Evolutionary conservation across 2,329 filamentous ascomycete species (phyloP).

Genomic region (Cercospora sp.): DNA sequence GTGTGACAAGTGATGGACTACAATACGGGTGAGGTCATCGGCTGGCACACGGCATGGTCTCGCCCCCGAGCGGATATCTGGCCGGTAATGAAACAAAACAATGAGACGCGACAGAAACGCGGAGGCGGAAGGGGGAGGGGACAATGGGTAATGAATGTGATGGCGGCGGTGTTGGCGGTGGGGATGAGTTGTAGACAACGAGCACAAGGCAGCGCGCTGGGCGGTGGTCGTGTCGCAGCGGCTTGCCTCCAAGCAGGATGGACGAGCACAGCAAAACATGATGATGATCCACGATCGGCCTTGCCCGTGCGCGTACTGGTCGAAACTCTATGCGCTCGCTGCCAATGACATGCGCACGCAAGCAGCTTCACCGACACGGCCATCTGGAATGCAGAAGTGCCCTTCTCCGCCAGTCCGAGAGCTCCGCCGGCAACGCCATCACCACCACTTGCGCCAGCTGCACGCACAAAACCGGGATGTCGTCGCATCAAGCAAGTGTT

Average conservation of each 20-base stretch:
- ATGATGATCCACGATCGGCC: background rate
- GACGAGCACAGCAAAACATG: background rate
- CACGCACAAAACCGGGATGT: background rate
- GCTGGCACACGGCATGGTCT: conserved; percentile 4
- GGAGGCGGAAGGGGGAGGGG: background rate
- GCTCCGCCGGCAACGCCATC: background rate
- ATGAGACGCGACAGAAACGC: conserved; percentile 3
- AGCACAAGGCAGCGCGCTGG: background rate
- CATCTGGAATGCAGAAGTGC: background rate
- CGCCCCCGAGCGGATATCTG: background rate
- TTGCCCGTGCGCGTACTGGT: background rate
- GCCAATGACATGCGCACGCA: background rate
- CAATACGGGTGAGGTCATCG: conserved; percentile 7
- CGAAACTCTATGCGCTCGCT: background rate
- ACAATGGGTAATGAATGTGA: background rate
- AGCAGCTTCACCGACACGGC: background rate
- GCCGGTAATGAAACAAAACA: background rate
- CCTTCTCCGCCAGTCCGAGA: background rate
- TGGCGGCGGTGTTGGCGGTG: background rate
- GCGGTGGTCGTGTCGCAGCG: background rate
- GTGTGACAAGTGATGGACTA: background rate
- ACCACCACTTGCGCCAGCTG: background rate
- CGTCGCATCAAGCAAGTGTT: background rate
- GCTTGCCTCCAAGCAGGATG: background rate
- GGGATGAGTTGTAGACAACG: background rate